Conservation (phyloP, 805 yeast genomes). For the Candida qinlingensis region DNA sequence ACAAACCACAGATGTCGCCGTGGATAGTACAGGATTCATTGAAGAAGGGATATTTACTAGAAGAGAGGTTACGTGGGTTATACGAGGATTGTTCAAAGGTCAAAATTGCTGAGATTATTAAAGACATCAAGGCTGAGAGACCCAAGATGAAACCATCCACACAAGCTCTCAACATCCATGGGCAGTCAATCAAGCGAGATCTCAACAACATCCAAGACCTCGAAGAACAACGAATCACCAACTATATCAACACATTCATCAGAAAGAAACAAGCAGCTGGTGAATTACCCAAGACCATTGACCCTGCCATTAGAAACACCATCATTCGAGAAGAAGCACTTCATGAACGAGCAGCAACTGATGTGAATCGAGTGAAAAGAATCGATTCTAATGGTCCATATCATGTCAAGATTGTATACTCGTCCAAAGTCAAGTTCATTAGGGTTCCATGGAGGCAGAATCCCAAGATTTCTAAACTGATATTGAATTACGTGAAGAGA, state of each 20-base stretch:
- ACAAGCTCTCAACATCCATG: background rate
- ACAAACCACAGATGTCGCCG: slow-evolving; percentile 20
- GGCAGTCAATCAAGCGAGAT: slow-evolving; percentile 18
- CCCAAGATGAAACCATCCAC: background rate
- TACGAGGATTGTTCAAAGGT: background rate
- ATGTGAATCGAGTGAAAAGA: slow-evolving; percentile 3
- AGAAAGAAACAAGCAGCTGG: slow-evolving; percentile 11
- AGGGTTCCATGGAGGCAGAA: slow-evolving; percentile 21
- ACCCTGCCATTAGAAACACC: slow-evolving; percentile 10
- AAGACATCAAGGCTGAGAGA: background rate
- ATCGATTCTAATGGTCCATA: slow-evolving; percentile 17
- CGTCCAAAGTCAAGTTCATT: slow-evolving; percentile 12
- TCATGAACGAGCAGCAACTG: slow-evolving; percentile 14
- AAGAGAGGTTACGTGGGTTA: slow-evolving; percentile 9
- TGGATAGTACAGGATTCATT: slow-evolving; percentile 6
- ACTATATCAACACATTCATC: slow-evolving; percentile 13
- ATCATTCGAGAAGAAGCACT: slow-evolving; percentile 20
- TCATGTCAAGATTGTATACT: slow-evolving; percentile 9
- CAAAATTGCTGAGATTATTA: background rate
- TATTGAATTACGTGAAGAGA: slow-evolving; percentile 4
- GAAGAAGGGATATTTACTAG: slow-evolving; percentile 10
- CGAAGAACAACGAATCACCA: slow-evolving; percentile 11
- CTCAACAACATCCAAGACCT: slow-evolving; percentile 15
- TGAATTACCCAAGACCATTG: slow-evolving; percentile 15
- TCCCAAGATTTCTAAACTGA: slow-evolving; percentile 11